Base-by-base conservation (phyloP, 805 yeast genomes). In the Kazachstania taianensis region DNA sequence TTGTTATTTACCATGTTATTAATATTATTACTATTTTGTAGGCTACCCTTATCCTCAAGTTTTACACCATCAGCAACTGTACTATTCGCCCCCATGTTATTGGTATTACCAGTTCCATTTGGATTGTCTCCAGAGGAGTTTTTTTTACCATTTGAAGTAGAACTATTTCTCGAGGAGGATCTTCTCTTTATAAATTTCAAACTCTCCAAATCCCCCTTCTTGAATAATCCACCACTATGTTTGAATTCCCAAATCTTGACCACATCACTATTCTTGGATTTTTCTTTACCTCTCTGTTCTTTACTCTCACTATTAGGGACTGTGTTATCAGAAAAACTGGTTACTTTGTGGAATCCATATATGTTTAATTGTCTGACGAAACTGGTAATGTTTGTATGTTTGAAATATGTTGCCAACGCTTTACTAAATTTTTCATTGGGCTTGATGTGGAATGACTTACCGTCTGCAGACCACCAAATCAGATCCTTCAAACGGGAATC, bases 351-450 rank as follows among this genome's bases (percentile, higher is more conserved):
- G 52, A 81, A 81, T 0, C 89, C 89, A 50, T 81, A 81, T 82
- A 81, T 78, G 57, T 81, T 83, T 36, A 81, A 60, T 49, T 81
- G 92, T 27, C 92, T 70, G 3, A 81, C 82, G 56, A 81, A 81
- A 32, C 81, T 73, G 2, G 87, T 84, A 23, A 80, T 78, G 51
- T 81, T 81, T 4, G 85, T 81, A 56, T 81, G 94, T 53, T 81
- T 81, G 63, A 81, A 81, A 55, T 78, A 81, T 41, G 69, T 67
- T 38, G 66, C 69, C 28, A 65, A 45, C 13, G 80, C 87, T 52
- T 78, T 77, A 37, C 89, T 74, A 51, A 92, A 87, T 55, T 80
- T 87, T 55, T 87, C 95, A 34, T 81, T 79, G 1, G 96, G 96
- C 4, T 72, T 61, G n/a, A 89, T 74, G 38, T 75, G 71, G 49